Evolutionary conservation across 2,329 filamentous ascomycete species (phyloP), one percentile per base, ranked within the genome.

Genomic region (Fusarium algeriense): DNA sequence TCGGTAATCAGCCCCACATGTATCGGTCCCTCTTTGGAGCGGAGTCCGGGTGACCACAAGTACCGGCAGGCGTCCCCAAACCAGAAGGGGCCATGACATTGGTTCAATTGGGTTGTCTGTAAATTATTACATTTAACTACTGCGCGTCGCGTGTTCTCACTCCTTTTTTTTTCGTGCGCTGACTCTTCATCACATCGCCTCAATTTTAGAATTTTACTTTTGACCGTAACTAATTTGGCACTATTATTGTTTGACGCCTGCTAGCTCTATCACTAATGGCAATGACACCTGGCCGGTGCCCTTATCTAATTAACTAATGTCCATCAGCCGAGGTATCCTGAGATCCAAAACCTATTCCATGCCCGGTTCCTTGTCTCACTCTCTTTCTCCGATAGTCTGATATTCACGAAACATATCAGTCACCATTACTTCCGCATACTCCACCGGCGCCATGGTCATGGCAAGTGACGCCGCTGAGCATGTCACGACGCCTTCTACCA

Each of bases 301-400:
- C 38, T 61, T 13, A 58, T 60, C 66, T 70, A 73, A 70, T 73
- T 70, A 73, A 55, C 44, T 68, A 73, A 73, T 71, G 71, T 73
- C 52, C 45, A 45, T 60, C 62, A 67, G 43, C 57, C 61, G 57
- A 70, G 61, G 45, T 43, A 50, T 54, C 20, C 48, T 37, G 48
- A 34, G 34, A 40, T 28, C 37, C 52, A 32, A 46, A 34, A 37
- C 35, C 40, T 45, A 26, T 49, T 49, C 34, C 40, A 46, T 58
- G n/a, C 35, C 52, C 53, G 46, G 41, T 37, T 43, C 55, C 38
- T 20, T 53, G 44, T 54, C 41, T 43, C 26, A 20, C 54, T 43
- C 34, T 52, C 19, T 30, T 53, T 41, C 15, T 30, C 14, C 20
- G 41, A 43, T 30, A 20, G 40, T 40, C 35, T 37, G 26, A 46